Conservation (phyloP, 805 yeast species). For the Danielozyma ontarioensis region DNA sequence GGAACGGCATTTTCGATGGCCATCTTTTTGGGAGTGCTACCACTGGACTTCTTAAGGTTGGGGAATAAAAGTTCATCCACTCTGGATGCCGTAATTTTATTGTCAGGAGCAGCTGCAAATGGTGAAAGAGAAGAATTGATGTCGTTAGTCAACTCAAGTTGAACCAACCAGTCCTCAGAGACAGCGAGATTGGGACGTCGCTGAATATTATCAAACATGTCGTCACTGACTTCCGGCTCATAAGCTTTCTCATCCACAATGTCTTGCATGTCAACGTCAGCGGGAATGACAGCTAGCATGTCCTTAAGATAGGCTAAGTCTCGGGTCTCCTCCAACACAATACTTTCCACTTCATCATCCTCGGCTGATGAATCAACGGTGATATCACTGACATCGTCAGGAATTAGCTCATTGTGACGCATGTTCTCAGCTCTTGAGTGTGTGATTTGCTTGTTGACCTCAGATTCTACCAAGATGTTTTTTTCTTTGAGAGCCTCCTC, state of each 20-base stretch:
- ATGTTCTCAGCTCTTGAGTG: conserved; percentile 15
- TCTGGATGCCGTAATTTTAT: conserved; percentile 23
- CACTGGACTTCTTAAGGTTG: conserved; percentile 29
- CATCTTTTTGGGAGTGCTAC: conserved; percentile 13
- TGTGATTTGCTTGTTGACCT: conserved; percentile 22
- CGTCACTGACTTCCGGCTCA: conserved; percentile 55
- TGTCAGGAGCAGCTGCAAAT: conserved; percentile 7
- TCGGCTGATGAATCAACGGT: conserved; percentile 27
- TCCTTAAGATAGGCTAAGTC: conserved; percentile 32
- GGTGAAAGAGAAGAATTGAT: conserved; percentile 39
- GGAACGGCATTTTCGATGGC: background rate
- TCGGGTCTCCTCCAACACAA: conserved; percentile 6
- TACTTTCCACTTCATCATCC: conserved; percentile 4
- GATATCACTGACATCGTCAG: conserved; percentile 26
- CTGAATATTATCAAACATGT: conserved; percentile 31
- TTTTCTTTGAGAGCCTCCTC: conserved; percentile 23
- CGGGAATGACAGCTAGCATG: conserved; percentile 27
- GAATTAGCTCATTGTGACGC: conserved; percentile 18
- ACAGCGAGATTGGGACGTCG: conserved; percentile 43
- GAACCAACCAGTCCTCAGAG: conserved; percentile 61
- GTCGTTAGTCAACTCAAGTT: conserved; percentile 49
- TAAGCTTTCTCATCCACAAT: conserved; percentile 59
- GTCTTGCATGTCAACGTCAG: conserved; percentile 24
- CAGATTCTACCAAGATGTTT: conserved; percentile 24
- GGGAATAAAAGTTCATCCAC: conserved; percentile 47